Evolutionary conservation across 768 basidiomycete species (phyloP), one percentile per base, ranked within the genome.

Genomic region (Boletus pseudopeckii): DNA sequence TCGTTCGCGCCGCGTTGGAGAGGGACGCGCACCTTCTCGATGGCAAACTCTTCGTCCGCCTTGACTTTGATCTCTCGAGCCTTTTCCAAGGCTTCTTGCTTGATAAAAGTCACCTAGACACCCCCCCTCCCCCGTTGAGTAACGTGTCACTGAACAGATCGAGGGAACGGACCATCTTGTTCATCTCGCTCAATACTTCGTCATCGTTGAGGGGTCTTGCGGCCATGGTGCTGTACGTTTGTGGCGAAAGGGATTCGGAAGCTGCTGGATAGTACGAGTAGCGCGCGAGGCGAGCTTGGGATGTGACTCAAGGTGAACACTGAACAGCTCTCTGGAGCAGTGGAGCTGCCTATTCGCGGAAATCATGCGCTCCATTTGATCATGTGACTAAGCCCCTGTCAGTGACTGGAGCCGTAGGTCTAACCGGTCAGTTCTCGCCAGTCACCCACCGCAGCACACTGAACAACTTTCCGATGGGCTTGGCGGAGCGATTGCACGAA

Each of bases 41-140:
- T 98, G 18, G 96, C 90, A 68, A 98, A 98, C 75, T 99, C 96
- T 71, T 98, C 95, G 57, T 99, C 94, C 0, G 97, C 96, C 72
- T 99, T 99, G 55, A 98, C 92, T 59, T 82, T 87, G 56, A 99
- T 94, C 74, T 99, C 97, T 8, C 97, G 79, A 1, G 93, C 95
- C 75, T 99, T 99, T 77, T 99, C 96, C 59, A 91, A 72, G 5
- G 96, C 96, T 73, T 99, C 97, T 68, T 98, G 97, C 74, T 92
- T 96, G 81, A 98, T 98, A 79, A 98, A 98, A 49, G 92, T 87
- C 44, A 96, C 92, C 95, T 96, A 69, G 32, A 47, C 17, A 20
- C 13, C 15, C 30, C n/a, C 42, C 13, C 34, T 37, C 32, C 11
- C 7, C 51, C 28, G 32, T 53, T 56, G 43, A 53, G 50, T 15